Base-by-base conservation (phyloP, 352 stramenopile genomes). In the Plasmopara viticola region DNA sequence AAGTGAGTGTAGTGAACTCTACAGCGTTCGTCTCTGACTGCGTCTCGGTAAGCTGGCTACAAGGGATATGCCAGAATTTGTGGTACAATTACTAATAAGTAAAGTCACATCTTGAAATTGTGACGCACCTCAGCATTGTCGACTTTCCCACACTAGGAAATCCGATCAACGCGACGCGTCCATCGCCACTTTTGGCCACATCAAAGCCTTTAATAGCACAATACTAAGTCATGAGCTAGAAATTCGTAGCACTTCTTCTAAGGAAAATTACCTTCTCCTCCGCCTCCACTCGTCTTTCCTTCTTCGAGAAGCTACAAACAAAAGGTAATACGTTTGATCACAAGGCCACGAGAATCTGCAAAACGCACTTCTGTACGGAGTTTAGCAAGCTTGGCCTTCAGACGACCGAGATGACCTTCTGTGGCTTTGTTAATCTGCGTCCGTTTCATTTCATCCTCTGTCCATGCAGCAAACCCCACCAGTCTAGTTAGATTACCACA, bases 321-420 rank as follows among this genome's bases (percentile, higher is more conserved):
- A 6, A 18, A 7, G 9, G 25, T 29, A 3, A 39, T 34, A 34
- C 48, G 17, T 13, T 41, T 12, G 43, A 9, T 12, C 18, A 38
- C n/a, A 42, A 44, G 0, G 14, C 43, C 6, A 44, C 28, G 20
- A 25, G 9, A 6, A 34, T 54, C 20, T 25, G 20, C 12, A 33
- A 4, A 57, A n/a, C 25, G 28, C 41, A 93, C 78, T 70, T 99
- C 96, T n/a, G 90, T 96, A 44, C 96, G 94, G 30, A 99, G 71
- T 74, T 99, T 99, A 33, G 96, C 96, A 31, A 99, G 78, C 77
- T 99, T 99, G 33, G 97, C 97, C 72, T 99, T 99, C 29, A 99
- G 71, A 41, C 86, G 80, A 8, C 95, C 94, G 28, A 98, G 75
- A 63, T 95, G 86, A 6, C 71, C 66, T 60, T 94, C 87, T 5